Base-by-base conservation (phyloP, 306 rosid species). In the Fragaria vesca region DNA sequence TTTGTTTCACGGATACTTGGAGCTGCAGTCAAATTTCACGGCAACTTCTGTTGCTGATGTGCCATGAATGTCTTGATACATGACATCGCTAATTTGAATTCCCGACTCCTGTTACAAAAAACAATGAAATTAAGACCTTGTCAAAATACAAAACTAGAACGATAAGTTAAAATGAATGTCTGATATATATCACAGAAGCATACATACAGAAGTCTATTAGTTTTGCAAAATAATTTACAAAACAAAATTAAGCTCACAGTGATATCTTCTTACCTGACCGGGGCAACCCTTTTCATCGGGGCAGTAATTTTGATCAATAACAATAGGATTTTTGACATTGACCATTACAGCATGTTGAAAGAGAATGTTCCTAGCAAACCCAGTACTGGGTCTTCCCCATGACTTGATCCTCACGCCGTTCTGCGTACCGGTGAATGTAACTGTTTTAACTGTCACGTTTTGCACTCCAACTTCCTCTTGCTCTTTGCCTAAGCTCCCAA, bases 341-440 rank as follows among this genome's bases (percentile, higher is more conserved):
- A 36, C 0, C 86, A 86, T 82, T 1, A 79, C 40, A 8, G 43
- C 72, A 66, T 90, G 82, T 46, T 80, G 85, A 69, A 86, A 87
- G 17, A 76, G 48, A 73, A 90, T 79, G 72, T 81, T 69, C 73
- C 60, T 83, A 3, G 79, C 90, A 16, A 84, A 90, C 1, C 91
- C 89, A 78, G 70, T 82, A 58, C 89, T 85, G 21, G 89, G 83
- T 24, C 79, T 85, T 0, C 89, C 91, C 94, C 91, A 87, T 20
- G 93, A 78, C 75, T 91, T 91, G 13, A 86, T 89, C 61, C 91
- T 77, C 8, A 88, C 83, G 0, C 92, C 93, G 42, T 89, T 89
- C 40, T 78, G 86, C 5, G 90, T 86, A 13, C 83, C 80, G 0
- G 61, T 67, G 46, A 89, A 85, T 12, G 72, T 74, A 5, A 76